Conservation (phyloP, 805 yeast genomes). For the Saturnispora gosingensis region DNA sequence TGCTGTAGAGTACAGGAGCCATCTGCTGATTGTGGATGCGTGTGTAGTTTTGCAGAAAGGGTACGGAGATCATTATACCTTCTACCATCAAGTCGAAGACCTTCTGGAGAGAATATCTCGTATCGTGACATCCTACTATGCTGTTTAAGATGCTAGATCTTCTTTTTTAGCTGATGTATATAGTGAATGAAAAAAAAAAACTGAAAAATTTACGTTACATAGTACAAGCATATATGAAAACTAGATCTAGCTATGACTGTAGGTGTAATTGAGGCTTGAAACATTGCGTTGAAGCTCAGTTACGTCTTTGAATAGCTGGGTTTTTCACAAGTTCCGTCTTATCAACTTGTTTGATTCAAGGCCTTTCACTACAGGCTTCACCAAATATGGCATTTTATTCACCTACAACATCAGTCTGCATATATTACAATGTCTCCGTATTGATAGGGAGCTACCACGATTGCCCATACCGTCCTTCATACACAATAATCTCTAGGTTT, state of each 20-base stretch:
- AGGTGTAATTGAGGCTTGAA: not conserved
- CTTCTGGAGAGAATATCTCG: slow-evolving; percentile 93
- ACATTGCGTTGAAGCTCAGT: not conserved
- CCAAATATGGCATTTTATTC: no score
- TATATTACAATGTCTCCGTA: not conserved
- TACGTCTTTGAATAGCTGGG: not conserved
- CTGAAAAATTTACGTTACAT: not conserved
- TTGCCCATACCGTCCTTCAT: not conserved
- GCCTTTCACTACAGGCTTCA: no score
- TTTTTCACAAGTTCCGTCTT: no score
- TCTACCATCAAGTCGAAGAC: slow-evolving; percentile 86
- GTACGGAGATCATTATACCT: slow-evolving; percentile 88
- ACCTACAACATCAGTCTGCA: no score
- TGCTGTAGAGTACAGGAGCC: slow-evolving; percentile 90
- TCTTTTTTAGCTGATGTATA: not conserved
- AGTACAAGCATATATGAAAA: not conserved
- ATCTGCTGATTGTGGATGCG: slow-evolving; percentile 81
- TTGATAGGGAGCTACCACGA: not conserved
- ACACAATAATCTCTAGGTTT: not conserved
- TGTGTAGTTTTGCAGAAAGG: slow-evolving; percentile 71
- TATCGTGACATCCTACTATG: slow-evolving; percentile 29
- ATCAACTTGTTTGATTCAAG: no score
- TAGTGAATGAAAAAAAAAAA: not conserved
- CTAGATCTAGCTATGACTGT: not conserved
- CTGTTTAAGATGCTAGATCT: not conserved